These are phyloP conservation scores for Parmelia sp. DNA, from an alignment of 495 filamentous ascomycete genomes.

Conservation along the genomic window DNA sequence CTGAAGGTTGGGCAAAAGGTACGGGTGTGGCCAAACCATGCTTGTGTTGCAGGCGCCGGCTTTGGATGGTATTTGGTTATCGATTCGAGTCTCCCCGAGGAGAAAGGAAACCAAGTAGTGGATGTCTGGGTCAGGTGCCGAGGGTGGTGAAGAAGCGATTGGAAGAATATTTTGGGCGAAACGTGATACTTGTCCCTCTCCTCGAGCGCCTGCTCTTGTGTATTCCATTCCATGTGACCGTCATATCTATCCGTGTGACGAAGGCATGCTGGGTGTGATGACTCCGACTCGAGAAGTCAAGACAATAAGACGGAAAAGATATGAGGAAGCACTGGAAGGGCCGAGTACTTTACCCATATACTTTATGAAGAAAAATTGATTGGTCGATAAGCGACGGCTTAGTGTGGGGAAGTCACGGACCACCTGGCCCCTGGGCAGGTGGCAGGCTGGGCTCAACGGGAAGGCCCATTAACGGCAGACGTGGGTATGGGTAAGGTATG, in stretches of 20 bases:
- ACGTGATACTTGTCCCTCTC: not conserved
- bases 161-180: not conserved
- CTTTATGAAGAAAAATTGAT: no score
- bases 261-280: no score
- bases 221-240: not conserved
- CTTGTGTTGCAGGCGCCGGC: conserved; percentile 69
- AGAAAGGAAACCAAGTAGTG: conserved; percentile 51
- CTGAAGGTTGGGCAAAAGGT: conserved; percentile 44
- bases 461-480: not conserved
- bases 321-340: no score
- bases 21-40: conserved; percentile 77
- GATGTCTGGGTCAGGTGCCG: conserved; percentile 59
- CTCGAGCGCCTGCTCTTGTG: no score
- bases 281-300: no score
- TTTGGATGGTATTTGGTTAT: conserved; percentile 73
- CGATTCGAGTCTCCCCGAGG: conserved; percentile 46
- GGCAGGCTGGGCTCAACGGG: no score
- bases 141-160: conserved; percentile 18
- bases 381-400: conserved; percentile 12
- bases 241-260: no score
- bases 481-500: no score
- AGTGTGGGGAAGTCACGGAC: conserved; percentile 3
- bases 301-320: no score
- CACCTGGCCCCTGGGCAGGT: no score
- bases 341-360: not conserved